Evolutionary conservation across 805 yeast genomes (phyloP).

Genomic region (Monosporozyma siamensis): DNA sequence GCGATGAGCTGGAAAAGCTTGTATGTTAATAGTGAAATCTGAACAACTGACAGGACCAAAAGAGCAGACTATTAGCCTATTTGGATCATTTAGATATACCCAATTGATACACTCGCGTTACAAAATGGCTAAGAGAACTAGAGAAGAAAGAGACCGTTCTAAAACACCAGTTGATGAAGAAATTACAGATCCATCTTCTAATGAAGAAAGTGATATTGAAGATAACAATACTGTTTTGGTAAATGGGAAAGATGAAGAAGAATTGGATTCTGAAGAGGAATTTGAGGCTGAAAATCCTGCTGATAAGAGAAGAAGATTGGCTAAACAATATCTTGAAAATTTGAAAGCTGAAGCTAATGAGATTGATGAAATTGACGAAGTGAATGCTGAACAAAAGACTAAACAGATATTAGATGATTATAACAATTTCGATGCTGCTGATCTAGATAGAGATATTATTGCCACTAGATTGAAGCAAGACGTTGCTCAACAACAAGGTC

Average conservation of each 20-base stretch:
- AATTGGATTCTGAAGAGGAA: constrained; percentile 62
- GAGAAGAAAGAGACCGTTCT: constrained; percentile 13
- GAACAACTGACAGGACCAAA: too few species aligned
- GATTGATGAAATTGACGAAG: constrained; percentile 15
- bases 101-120: too few species aligned
- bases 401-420: constrained; percentile 28
- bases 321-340: constrained; percentile 82
- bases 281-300: constrained; percentile 72
- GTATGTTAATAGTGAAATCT: neutral
- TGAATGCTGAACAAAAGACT: constrained; percentile 6
- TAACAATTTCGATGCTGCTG: constrained; percentile 74
- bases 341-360: constrained; percentile 50
- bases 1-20: constrained; percentile 16
- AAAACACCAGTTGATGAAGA: constrained; percentile 39
- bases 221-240: constrained; percentile 18
- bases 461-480: constrained; percentile 74
- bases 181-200: constrained; percentile 41
- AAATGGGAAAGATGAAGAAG: constrained; percentile 33
- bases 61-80: too few species aligned
- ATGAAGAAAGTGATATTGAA: constrained; percentile 40
- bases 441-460: constrained; percentile 78
- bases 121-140: constrained; percentile 14
- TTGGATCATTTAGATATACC: too few species aligned
- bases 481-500: constrained; percentile 84
- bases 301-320: constrained; percentile 87